These are phyloP conservation scores for Stemphylium lycopersici DNA, from an alignment of 2,329 filamentous ascomycete species.

Conservation along the genomic window DNA sequence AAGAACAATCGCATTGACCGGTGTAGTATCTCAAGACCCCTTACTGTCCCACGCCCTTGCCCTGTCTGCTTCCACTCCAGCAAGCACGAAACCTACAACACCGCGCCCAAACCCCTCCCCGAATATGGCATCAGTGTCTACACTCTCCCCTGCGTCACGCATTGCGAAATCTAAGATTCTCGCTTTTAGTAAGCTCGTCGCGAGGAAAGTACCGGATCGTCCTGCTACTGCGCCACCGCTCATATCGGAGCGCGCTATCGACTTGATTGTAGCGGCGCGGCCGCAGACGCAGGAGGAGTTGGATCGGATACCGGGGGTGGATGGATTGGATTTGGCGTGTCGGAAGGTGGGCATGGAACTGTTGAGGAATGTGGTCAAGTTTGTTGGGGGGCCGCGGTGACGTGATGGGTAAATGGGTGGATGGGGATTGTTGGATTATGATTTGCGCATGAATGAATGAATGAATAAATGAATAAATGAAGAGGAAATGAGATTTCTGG, in stretches of 20 bases:
- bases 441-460: background rate
- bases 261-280: conserved; percentile 22
- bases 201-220: conserved; percentile 17
- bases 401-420: too few relatives aligned
- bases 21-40: background rate
- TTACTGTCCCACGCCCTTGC: background rate
- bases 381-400: conserved; percentile 10
- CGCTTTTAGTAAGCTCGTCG: conserved; percentile 38
- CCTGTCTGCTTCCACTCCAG: background rate
- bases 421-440: background rate
- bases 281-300: conserved; percentile 35
- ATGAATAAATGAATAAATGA: background rate
- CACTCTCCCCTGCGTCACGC: background rate
- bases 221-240: conserved; percentile 16
- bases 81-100: background rate
- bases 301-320: conserved; percentile 31
- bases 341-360: conserved; percentile 26
- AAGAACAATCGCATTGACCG: background rate
- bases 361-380: conserved; percentile 35
- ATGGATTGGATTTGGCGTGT: conserved; percentile 31
- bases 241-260: conserved; percentile 28
- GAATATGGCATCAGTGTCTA: background rate
- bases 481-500: too few relatives aligned
- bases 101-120: background rate
- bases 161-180: conserved; percentile 32